These are phyloP conservation scores for Phytophthora ramorum DNA, from an alignment of 352 stramenopile species.

Conservation along the genomic window DNA sequence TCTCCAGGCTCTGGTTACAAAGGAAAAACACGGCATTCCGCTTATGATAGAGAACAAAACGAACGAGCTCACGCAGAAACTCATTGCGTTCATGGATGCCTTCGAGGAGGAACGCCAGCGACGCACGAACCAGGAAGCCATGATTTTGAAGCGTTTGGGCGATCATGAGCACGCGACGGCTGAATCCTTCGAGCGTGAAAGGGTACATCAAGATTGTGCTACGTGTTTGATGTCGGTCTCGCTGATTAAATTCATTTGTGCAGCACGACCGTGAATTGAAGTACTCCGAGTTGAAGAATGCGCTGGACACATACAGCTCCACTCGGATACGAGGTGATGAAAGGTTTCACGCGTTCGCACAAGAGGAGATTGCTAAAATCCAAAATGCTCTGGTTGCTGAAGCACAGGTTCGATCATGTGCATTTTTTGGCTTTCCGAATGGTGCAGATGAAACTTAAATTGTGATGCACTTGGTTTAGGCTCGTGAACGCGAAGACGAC, in stretches of 20 bases:
- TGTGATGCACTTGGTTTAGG: slow-evolving; percentile 25
- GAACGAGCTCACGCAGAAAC: slow-evolving; percentile 89
- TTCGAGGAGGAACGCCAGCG: slow-evolving; percentile 89
- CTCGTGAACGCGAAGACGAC: slow-evolving; percentile 92
- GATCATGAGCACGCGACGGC: slow-evolving; percentile 82
- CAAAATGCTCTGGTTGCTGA: slow-evolving; percentile 79
- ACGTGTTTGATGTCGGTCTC: background rate
- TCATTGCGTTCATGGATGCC: slow-evolving; percentile 89
- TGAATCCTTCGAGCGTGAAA: slow-evolving; percentile 77
- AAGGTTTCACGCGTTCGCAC: slow-evolving; percentile 72
- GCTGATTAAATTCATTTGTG: background rate
- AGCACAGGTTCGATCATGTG: slow-evolving; percentile 48
- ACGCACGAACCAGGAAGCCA: slow-evolving; percentile 85
- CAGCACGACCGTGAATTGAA: slow-evolving; percentile 51
- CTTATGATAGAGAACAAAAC: slow-evolving; percentile 90
- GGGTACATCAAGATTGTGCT: slow-evolving; percentile 31
- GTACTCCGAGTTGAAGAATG: slow-evolving; percentile 75
- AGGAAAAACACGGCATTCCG: slow-evolving; percentile 91
- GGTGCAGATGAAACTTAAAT: background rate
- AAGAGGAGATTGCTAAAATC: slow-evolving; percentile 80
- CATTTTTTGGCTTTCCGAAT: background rate
- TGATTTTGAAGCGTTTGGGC: slow-evolving; percentile 92
- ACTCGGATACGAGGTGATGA: slow-evolving; percentile 80
- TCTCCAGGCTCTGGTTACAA: slow-evolving; percentile 82
- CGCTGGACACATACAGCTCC: slow-evolving; percentile 71